A percentile compares a stretch with the other conserved stretches of the same genome.
phyloP scores from a whole-genome alignment of 192 early-diverging fungal species.

The Coemansia sp. region DNA sequence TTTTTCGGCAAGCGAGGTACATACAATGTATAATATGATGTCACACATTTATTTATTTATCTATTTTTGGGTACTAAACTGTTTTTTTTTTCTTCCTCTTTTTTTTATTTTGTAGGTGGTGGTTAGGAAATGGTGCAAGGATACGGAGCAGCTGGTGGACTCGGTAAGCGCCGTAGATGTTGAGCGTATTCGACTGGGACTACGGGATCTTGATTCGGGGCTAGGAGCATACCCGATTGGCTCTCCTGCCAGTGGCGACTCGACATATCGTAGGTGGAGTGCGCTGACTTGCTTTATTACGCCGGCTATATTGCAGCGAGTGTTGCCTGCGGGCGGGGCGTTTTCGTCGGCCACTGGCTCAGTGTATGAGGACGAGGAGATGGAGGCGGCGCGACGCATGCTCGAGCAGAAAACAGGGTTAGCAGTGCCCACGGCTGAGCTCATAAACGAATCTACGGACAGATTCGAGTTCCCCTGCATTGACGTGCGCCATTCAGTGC shows the following conservation, averaged over 20 bases:
- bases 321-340: conserved; percentile 57
- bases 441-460: conserved; percentile 2
- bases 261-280: conserved; percentile 78
- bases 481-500: conserved; percentile 84
- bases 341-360: conserved; percentile 54
- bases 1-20: conserved; percentile 64
- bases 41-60: too few species aligned
- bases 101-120: conserved; percentile 65
- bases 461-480: conserved; percentile 67
- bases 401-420: conserved; percentile 6
- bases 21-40: background rate
- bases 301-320: conserved; percentile 30
- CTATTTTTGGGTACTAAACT: conserved; percentile 14
- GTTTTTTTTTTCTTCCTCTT: too few species aligned
- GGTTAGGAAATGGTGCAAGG: conserved; percentile 79
- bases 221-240: conserved; percentile 83
- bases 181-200: conserved; percentile 66
- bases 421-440: background rate
- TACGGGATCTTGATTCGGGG: conserved; percentile 77
- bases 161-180: conserved; percentile 65
- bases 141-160: conserved; percentile 69
- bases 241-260: conserved; percentile 54
- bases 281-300: conserved; percentile 73
- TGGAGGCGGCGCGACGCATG: conserved; percentile 21
- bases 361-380: conserved; percentile 67